Evolutionary conservation across 1,284 basidiomycete species (phyloP), one percentile per base, ranked within the genome.

Genomic region (Earliella scabrosa): DNA sequence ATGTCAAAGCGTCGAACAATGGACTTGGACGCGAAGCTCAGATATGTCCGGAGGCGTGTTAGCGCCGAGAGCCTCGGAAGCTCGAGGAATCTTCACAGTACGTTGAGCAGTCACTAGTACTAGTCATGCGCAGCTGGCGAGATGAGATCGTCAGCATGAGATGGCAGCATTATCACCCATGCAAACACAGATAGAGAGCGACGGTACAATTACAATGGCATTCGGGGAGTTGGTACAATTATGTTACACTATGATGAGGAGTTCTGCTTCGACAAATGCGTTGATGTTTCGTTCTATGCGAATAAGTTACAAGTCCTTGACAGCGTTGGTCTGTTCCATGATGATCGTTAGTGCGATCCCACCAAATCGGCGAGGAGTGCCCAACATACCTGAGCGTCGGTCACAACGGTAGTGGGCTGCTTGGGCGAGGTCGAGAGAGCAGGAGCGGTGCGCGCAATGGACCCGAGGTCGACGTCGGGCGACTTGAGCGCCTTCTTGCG

Each of bases 381-480:
- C 31, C 34, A 31, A 72, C 74, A 61, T 64, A 77, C 77, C 54
- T 71, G 64, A 54, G 77, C 76, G 61, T 76, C 76, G 58, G 66
- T 66, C 52, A 72, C 69, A 56, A 75, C 66, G 60, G 73, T 61
- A 50, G 74, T 50, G 53, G 66, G 60, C 35, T 68, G 72, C 53
- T 81, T 78, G 24, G 88, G 87, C 51, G 88, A 88, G 56, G 78
- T 75, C 44, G 87, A 86, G 35, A 90, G 84, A 20, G 87, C 92
- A 59, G 81, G 80, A 11, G 90, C 93, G 56, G 90, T 91, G 64
- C 90, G 87, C 24, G 92, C 92, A 66, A 95, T 94, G 52, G 85
- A 78, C 40, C 82, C 79, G 55, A 95, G 82, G 73, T 93, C 89
- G 54, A 91, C 73, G 65, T 77, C 82, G 83, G 62, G 75, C 54